These are phyloP conservation scores for Saksenaea oblongispora DNA, from an alignment of 371 early-diverging fungal genomes.

Conservation along the genomic window DNA sequence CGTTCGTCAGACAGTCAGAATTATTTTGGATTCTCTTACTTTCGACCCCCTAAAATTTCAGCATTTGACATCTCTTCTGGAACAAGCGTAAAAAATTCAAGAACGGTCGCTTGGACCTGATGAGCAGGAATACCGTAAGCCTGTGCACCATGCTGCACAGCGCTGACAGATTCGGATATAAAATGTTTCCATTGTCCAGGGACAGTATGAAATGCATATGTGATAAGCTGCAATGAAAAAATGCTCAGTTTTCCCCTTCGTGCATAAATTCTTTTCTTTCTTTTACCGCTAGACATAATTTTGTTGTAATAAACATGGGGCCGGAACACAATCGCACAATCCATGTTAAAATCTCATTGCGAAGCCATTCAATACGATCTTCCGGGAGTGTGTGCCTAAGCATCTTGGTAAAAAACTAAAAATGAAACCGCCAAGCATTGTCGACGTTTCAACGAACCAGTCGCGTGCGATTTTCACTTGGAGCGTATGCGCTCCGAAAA, in stretches of 20 bases:
- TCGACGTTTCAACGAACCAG: conserved; percentile 50
- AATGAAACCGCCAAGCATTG: neutral
- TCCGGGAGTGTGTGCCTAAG: conserved; percentile 63
- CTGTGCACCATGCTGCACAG: conserved; percentile 45
- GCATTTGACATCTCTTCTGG: conserved; percentile 77
- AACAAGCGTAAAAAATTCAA: conserved; percentile 76
- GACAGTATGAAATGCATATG: conserved; percentile 66
- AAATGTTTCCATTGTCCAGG: conserved; percentile 67
- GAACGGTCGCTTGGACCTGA: conserved; percentile 47
- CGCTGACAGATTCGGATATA: conserved; percentile 50
- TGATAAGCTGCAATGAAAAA: conserved; percentile 53
- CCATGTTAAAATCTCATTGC: conserved; percentile 62
- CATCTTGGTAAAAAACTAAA: neutral
- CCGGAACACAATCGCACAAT: conserved; percentile 62
- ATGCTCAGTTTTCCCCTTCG: neutral
- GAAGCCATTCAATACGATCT: conserved; percentile 62
- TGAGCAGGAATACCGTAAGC: conserved; percentile 26
- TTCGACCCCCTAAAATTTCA: conserved; percentile 51
- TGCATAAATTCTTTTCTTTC: neutral
- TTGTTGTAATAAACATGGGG: conserved; percentile 70
- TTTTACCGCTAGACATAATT: conserved; percentile 73
- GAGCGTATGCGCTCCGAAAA: conserved; percentile 86
- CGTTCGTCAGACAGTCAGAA: neutral
- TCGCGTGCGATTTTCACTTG: conserved; percentile 80
- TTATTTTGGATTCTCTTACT: conserved; percentile 29